Evolutionary conservation across 2,329 filamentous ascomycete species (phyloP), one percentile per base, ranked within the genome.

Genomic region (Fusarium coicis): DNA sequence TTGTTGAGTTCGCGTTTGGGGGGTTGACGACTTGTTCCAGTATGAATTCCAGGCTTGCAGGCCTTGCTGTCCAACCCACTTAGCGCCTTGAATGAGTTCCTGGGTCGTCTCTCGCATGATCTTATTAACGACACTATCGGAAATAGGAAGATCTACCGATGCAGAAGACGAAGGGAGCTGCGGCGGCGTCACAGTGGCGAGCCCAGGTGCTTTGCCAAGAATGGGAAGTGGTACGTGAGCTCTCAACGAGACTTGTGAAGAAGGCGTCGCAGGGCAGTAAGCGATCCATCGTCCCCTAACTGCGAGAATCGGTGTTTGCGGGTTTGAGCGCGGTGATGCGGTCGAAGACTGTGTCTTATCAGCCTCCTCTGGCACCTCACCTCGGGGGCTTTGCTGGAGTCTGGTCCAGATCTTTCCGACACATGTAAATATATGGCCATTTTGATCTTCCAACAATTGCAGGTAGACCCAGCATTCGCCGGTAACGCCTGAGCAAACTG

Each of bases 381-480:
- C 84, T 66, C 86, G 86, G 23, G 84, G 81, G 36, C 84, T 84
- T 73, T 90, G 88, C 78, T 96, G 93, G 34, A 97, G 85, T 49
- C 91, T 92, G 2, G 96, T 98, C 96, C 96, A 99, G 23, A 97
- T 84, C 83, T 99, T 99, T 26, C 92, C 95, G 62, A 96, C 86
- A 77, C 95, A 98, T 42, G 82, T 85, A 80, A 88, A 92, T 49
- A 84, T 73, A 28, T 83, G 83, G 3, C 81, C 78, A 28, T 87
- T 87, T 52, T 83, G 82, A 3, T 81, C 78, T 61, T 82, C 79
- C 15, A 82, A 75, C 14, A 85, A 80, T 70, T 91, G 88, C 14
- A 86, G 84, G 76, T 88, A 98, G 12, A 97, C 85, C 87, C 93
- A 97, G 50, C 96, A 91, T 83, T 98, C 96, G 18, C 96, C 96